phyloP scores from a whole-genome alignment of 2,329 filamentous ascomycete genomes.

The Cladobotryum mycophilum region DNA sequence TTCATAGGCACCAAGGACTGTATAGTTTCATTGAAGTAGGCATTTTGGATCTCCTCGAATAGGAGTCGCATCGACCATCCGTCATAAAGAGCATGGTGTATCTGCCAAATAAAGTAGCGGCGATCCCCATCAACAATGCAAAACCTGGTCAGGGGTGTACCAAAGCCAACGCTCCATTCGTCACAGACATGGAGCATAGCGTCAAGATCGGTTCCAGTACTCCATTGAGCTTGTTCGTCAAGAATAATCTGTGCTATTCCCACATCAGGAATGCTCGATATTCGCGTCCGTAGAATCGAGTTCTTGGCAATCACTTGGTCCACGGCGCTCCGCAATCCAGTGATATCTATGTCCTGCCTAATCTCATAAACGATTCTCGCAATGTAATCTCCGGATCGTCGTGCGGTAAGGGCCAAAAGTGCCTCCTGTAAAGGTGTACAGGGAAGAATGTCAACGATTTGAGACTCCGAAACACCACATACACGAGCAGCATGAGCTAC shows the following conservation, averaged over 20 bases:
- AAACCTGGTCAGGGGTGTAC: not conserved
- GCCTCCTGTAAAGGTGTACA: constrained; percentile 31
- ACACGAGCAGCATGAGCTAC: not conserved
- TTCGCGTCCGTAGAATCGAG: constrained; percentile 37
- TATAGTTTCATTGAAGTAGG: not conserved
- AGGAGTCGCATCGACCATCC: not conserved
- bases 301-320: no score
- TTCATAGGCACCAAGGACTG: not conserved
- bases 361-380: constrained; percentile 12
- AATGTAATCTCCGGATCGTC: constrained; percentile 15
- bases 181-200: not conserved
- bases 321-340: not conserved
- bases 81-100: constrained; percentile 2
- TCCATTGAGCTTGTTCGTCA: not conserved
- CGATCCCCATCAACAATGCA: not conserved
- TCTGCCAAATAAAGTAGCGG: not conserved
- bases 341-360: not conserved
- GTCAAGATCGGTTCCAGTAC: not conserved
- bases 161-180: not conserved
- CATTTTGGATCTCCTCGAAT: not conserved
- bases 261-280: constrained; percentile 34
- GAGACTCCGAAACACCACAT: not conserved
- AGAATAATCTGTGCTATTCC: constrained; percentile 32
- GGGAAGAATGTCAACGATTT: constrained; percentile 27
- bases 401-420: constrained; percentile 24